Conservation (phyloP, 331 rosid genomes). For the Pyracantha coccinea region DNA sequence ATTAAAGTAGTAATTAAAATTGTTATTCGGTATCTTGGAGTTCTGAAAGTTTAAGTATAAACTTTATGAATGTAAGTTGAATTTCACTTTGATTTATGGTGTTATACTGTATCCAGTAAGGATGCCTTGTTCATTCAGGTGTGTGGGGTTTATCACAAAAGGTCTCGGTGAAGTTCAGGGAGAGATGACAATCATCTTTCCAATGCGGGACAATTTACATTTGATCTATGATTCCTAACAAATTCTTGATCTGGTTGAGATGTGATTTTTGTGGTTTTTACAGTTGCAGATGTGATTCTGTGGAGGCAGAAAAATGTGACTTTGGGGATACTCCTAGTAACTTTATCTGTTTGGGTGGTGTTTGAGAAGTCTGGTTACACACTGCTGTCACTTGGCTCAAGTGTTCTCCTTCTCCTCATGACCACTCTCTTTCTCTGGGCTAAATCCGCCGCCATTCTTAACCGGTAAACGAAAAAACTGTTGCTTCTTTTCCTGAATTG, state of each 20-base stretch:
- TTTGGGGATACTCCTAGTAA: constrained; percentile 46
- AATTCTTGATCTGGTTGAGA: neutral
- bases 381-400: constrained; percentile 74
- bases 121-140: no score
- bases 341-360: constrained; percentile 73
- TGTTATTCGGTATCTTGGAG: neutral
- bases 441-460: constrained; percentile 92
- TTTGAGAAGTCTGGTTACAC: constrained; percentile 95
- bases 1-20: neutral
- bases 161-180: no score
- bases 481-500: constrained; percentile 5
- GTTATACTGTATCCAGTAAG: no score
- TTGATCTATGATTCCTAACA: neutral
- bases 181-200: no score
- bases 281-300: constrained; percentile 86
- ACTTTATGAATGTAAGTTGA: neutral
- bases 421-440: constrained; percentile 91
- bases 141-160: no score
- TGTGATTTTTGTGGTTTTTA: constrained; percentile 1
- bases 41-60: neutral
- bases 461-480: constrained; percentile 38
- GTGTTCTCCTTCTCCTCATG: constrained; percentile 82
- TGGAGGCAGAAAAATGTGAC: constrained; percentile 78
- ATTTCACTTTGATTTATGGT: neutral
- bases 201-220: no score